Evolutionary conservation across 768 basidiomycete genomes (phyloP), one percentile per base, ranked within the genome.

Genomic region (Pisolithus sp.): DNA sequence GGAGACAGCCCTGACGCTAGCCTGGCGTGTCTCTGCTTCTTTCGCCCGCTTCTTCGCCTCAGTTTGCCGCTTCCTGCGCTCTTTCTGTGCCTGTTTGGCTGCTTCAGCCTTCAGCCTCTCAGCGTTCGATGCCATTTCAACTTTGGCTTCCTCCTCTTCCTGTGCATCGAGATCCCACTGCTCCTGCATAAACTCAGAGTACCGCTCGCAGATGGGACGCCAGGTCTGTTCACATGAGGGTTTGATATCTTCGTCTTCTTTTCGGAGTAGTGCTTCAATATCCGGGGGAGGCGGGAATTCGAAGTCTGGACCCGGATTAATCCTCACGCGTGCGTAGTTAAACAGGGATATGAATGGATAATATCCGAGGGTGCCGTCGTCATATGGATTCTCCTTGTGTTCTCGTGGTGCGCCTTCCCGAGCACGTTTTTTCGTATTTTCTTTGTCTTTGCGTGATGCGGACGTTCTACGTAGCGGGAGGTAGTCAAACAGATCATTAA

Each of bases 341-440:
- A 92, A 99, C 36, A 95, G 74, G 4, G 92, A 95, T 57, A 96
- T 81, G 72, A 97, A 85, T 0, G 95, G 93, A 65, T 93, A 98
- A 69, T 99, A 99, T 1, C 96, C 96, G 6, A 96, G 72, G 18
- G 87, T 84, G 18, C 95, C 96, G 65, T 99, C 96, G 65, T 99
- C 93, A 60, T 92, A 89, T 3, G 80, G 80, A 55, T 93, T 93
- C 69, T 90, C 87, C 53, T 78, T 77, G 63, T 86, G 85, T 59
- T 88, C 83, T 48, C 84, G 82, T 9, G 72, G 66, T 44, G 83
- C 81, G 46, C 81, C 83, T 62, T 83, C 80, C 50, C 79, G 78
- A n/a, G 75, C 69, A 36, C 78, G 76, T 60, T 79, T 83, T 62
- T 79, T 80, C 18, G 68, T 61, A 28, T 50, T 67, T 52, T 81